Base-by-base conservation (phyloP, 78 protist species). In the Emiliania huxleyi region DNA sequence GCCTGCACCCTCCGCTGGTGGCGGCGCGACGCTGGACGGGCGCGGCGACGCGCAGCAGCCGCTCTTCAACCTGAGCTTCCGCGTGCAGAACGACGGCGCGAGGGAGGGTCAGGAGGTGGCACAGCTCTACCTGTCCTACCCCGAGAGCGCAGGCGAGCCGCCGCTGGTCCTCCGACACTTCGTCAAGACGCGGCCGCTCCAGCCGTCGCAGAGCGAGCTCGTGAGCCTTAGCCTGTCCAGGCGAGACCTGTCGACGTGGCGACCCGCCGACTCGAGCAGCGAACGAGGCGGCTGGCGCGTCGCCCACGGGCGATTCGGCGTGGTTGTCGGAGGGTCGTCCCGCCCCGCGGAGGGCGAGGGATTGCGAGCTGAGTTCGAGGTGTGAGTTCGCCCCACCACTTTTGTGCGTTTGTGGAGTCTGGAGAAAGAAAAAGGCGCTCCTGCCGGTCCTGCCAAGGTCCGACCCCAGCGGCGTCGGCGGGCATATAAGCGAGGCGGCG, bases 161-260 rank as follows among this genome's bases (percentile, higher is more conserved):
- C 37, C 91, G 91, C 73, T 42, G 38, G 43, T 44, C 77, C 91
- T 87, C 40, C 91, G 91, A 44, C 45, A n/a, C 69, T 87, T 52
- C 38, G 48, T 6, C n/a, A 77, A 87, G 48, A 46, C 69, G 48
- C 49, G 29, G n/a, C 77, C 15, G n/a, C 45, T 52, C 8, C 38
- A 11, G 69, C 91, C 91, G 29, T 44, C 52, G 29, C n/a, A 77
- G 85, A 26, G 37, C 33, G 48, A 1, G n/a, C 29, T 3, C 18
- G 22, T 77, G 48, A 0, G 18, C 49, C 29, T 77, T 29, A 3
- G 8, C 6, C 46, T 77, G 48, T 40, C n/a, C 35, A 19, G 2
- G 48, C 85, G 85, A 18, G 85, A 77, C 46, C 23, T 77, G 33
- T 11, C 85, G 22, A 33, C 23, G 85, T 77, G 85, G 85, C 3